Evolutionary conservation across 2,329 filamentous ascomycete genomes (phyloP).

Genomic region (Achaetomium macrosporum): DNA sequence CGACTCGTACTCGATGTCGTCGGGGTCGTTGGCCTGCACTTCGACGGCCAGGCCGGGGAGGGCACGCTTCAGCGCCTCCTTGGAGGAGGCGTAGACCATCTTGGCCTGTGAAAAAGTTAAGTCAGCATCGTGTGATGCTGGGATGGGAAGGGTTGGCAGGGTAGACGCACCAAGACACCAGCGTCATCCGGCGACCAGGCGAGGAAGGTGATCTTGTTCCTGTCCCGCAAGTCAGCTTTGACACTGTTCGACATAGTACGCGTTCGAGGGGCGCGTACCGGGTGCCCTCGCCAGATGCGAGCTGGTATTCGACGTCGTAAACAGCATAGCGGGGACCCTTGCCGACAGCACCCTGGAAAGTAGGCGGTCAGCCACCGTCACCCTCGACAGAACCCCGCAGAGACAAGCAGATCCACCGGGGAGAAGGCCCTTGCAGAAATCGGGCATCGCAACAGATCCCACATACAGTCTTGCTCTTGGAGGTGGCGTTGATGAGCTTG

Average conservation of each 20-base stretch:
- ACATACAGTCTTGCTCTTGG: constrained; percentile 63
- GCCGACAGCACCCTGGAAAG: constrained; percentile 46
- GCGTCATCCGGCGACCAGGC: constrained; percentile 80
- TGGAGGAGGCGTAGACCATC: constrained; percentile 88
- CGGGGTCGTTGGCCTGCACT: constrained; percentile 76
- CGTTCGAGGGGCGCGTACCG: constrained; percentile 42
- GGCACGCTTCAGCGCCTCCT: constrained; percentile 75
- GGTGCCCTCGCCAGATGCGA: constrained; percentile 65
- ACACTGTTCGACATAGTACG: not conserved
- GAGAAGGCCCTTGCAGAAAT: not conserved
- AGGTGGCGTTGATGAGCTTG: constrained; percentile 67
- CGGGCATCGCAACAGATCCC: too few species aligned
- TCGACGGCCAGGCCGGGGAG: constrained; percentile 70
- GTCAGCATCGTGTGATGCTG: constrained; percentile 1
- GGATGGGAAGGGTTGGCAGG: not conserved
- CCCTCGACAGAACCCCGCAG: not conserved
- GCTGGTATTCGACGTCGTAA: constrained; percentile 76
- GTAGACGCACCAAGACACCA: constrained; percentile 59
- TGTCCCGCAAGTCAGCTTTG: constrained; percentile 27
- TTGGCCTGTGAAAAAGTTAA: constrained; percentile 53
- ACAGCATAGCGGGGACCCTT: constrained; percentile 75
- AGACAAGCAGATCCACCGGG: not conserved
- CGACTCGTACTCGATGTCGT: constrained; percentile 73
- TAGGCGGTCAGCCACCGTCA: not conserved
- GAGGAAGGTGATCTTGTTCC: constrained; percentile 75